Evolutionary conservation across 2,329 filamentous ascomycete species (phyloP), one percentile per base, ranked within the genome.

Genomic region (Alternaria sp.): DNA sequence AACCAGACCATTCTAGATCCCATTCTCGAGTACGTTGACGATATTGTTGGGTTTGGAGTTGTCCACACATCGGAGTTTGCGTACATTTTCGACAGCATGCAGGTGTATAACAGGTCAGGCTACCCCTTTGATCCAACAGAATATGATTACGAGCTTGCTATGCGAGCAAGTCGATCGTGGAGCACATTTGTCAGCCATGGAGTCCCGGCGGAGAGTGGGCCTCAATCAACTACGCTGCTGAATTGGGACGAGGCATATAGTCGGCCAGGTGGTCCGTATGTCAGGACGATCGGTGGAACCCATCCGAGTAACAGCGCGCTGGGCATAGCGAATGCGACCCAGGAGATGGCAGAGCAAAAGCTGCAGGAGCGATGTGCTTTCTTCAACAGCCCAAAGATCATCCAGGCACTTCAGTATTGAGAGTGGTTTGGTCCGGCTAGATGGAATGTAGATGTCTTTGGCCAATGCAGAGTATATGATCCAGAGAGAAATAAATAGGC

Each of bases 1-100:
- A 87, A 87, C 69, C 84, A 86, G 66, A 87, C 85, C 0, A 78
- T 87, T n/a, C 73, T 85, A 2, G 81, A 80, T 3, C 76, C 80
- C 0, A 78, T 83, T 30, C 68, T 86, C n/a, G 71, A 73, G 10
- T 53, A 74, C 3, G 44, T 62, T 8, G 65, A 65, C 22, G 77
- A 78, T 10, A 63, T 74, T 3, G 73, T 78, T 1, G 82, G 82
- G 1, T 66, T 83, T 5, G 85, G 85, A 28, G 75, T 81, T 0
- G 77, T 85, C 5, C 85, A 87, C 68, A 85, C 83, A 0, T 82
- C 83, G 0, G 85, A 87, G 53, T 82, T 86, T 27, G 81, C 83
- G 5, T 87, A 86, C 70, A 74, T 85, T 4, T 86, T 83, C 60
- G 84, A 67, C 22, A 77, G 66, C 43, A 62, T 76, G 25, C 59